Base-by-base conservation (phyloP, 2,329 filamentous ascomycete species). In the Colletotrichum godetiae region DNA sequence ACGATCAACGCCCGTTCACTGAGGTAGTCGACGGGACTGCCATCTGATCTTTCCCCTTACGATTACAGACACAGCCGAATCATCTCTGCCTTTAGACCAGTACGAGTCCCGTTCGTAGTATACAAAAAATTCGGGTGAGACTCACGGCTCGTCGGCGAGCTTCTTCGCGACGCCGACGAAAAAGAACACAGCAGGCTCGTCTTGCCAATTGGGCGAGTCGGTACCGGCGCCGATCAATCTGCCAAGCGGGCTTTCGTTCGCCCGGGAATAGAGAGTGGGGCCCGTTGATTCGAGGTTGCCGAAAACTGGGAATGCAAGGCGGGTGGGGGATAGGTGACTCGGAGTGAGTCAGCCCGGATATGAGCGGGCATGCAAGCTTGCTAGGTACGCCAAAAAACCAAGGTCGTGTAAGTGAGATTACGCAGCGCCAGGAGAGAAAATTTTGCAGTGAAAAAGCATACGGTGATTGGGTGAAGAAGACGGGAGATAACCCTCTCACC, bases 201-300 rank as follows among this genome's bases (percentile, higher is more conserved):
- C 24, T 53, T 58, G 29, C 19, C 22, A 24, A 49, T 2, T 24
- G 55, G 46, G 64, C 57, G 56, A 61, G 22, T 67, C 68, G 68
- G 64, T 57, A 57, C 68, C 59, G 67, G 63, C 37, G 13, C 37
- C 27, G 42, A 29, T 61, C 35, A 10, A 13, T 12, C 15, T 22
- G 29, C 31, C n/a, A 35, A 42, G 24, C 35, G 35, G 61, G 61
- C 31, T 35, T 68, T 58, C 57, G 64, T 68, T 68, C 64, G 58
- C 12, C 63, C 52, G 35, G 68, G 8, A 11, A 22, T 22, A 4
- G 29, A 27, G 24, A 19, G 8, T 27, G 22, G 35, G 24, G 8
- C 11, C 35, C 29, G 15, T 61, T 22, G n/a, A 13, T 3, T 31
- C 53, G 22, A 22, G 53, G 29, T 37, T 37, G 24, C 27, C 37